Conservation (phyloP, 805 yeast genomes). For the Yarrowia yakushimensis region DNA sequence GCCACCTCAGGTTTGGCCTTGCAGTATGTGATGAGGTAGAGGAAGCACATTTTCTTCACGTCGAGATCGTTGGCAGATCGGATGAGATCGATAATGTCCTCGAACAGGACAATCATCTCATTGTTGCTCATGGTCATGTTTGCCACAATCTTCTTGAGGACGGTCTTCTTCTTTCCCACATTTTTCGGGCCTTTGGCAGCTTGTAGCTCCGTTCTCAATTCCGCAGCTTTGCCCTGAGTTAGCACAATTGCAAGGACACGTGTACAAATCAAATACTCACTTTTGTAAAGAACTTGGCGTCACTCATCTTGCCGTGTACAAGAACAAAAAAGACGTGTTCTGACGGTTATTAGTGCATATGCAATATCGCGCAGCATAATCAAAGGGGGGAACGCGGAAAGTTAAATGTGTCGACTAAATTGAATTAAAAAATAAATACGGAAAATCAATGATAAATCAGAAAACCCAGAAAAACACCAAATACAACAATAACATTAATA, state of each 20-base stretch:
- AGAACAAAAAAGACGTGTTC: slow-evolving; percentile 3
- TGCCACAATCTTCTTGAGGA: slow-evolving; percentile 71
- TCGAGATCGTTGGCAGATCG: slow-evolving; percentile 59
- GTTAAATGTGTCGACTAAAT: too few species aligned
- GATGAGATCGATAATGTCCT: slow-evolving; percentile 51
- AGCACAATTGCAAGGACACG: background rate
- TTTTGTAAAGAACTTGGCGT: slow-evolving; percentile 8
- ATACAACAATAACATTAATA: background rate
- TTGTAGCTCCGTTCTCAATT: slow-evolving; percentile 38
- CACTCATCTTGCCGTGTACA: slow-evolving; percentile 6
- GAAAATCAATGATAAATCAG: background rate
- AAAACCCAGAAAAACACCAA: background rate
- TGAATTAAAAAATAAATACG: too few species aligned
- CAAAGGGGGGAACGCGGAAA: background rate
- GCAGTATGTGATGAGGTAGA: slow-evolving; percentile 61
- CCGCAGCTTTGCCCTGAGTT: slow-evolving; percentile 39
- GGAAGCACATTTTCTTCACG: slow-evolving; percentile 65
- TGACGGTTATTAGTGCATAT: background rate
- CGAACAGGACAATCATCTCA: slow-evolving; percentile 65
- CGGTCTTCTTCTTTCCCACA: slow-evolving; percentile 41
- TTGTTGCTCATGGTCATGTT: slow-evolving; percentile 78
- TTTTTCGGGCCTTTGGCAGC: slow-evolving; percentile 39
- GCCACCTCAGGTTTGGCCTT: slow-evolving; percentile 55
- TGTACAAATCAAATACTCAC: background rate
- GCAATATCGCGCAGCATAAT: slow-evolving; percentile 21